Base-by-base conservation (phyloP, 495 filamentous ascomycete species). In the Schizothecium vesticola region DNA sequence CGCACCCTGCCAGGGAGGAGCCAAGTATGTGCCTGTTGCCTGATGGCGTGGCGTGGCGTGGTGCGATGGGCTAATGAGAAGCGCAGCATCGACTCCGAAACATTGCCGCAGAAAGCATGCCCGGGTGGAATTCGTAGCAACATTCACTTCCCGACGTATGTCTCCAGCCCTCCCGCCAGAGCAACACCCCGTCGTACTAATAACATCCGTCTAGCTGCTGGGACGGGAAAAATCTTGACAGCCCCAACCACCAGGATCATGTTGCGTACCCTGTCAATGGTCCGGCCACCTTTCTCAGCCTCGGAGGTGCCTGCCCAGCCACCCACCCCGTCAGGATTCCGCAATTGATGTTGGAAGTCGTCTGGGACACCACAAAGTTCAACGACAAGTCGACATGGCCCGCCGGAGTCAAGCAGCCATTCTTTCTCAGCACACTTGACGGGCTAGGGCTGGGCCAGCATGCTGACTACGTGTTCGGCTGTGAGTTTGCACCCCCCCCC, bases 191-290 rank as follows among this genome's bases (percentile, higher is more conserved):
- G 11, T 28, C 10, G 23, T 57, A 7, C 21, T 66, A 21, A 28
- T 63, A 59, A n/a, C 24, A 31, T 16, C 43, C 23, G 19, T 7
- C 10, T 43, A 83, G 78, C 57, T 85, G 83, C 83, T 85, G 83
- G 83, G 82, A 85, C 67, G 83, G 83, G 66, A 80, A 81, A 72
- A 84, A 84, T 74, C 78, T 85, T 69, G 83, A 86, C 79, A 79
- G 74, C 59, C 81, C 83, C 29, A 81, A 86, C 82, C 83, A 86
- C 78, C 73, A 81, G 68, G 77, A 79, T 77, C 82, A 85, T 76
- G 80, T 84, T 0, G 75, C 82, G 28, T 83, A 84, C 77, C 80
- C 79, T 1, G 73, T 71, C 28, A 68, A 66, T 10, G 80, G 81
- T 22, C 84, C 82, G 21, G 80, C 86, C 68, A 81, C 77, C 68